phyloP scores from a whole-genome alignment of 306 rosid genomes.

The Vicia sativa region DNA sequence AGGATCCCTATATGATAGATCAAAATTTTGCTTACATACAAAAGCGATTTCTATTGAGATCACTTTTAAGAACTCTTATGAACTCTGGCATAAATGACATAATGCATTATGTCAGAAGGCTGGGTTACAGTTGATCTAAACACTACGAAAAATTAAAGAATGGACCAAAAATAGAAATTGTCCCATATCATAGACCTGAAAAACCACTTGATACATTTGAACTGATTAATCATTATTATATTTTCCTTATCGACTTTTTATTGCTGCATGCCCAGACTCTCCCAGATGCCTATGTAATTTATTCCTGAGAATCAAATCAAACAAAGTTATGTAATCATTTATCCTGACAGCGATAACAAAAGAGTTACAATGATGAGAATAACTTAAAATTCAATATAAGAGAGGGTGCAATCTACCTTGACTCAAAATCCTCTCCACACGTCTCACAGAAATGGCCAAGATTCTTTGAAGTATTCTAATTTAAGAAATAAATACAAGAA shows the following conservation, averaged over 20 bases:
- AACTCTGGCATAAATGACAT: constrained; percentile 22
- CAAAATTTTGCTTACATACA: constrained; percentile 16
- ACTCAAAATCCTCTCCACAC: constrained; percentile 86
- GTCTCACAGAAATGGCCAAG: constrained; percentile 60
- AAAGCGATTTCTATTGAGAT: neutral
- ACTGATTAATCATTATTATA: constrained; percentile 3
- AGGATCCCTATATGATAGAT: too few relatives aligned
- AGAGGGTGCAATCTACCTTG: constrained; percentile 58
- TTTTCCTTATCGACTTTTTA: constrained; percentile 55
- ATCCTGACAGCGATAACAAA: neutral
- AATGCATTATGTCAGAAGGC: constrained; percentile 22
- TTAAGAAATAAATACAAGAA: constrained; percentile 29
- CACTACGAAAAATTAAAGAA: constrained; percentile 43
- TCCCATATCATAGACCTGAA: constrained; percentile 4
- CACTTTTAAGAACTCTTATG: constrained; percentile 6
- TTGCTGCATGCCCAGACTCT: constrained; percentile 77
- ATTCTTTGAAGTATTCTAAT: constrained; percentile 60
- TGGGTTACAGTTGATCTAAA: constrained; percentile 22
- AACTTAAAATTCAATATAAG: neutral
- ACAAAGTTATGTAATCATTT: constrained; percentile 6
- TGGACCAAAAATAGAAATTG: constrained; percentile 36
- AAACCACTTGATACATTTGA: neutral
- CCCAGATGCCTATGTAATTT: constrained; percentile 76
- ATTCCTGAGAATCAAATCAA: constrained; percentile 61
- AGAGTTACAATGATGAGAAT: neutral